Evolutionary conservation across 2,329 filamentous ascomycete genomes (phyloP).

Genomic region (Paecilomyces sp.): DNA sequence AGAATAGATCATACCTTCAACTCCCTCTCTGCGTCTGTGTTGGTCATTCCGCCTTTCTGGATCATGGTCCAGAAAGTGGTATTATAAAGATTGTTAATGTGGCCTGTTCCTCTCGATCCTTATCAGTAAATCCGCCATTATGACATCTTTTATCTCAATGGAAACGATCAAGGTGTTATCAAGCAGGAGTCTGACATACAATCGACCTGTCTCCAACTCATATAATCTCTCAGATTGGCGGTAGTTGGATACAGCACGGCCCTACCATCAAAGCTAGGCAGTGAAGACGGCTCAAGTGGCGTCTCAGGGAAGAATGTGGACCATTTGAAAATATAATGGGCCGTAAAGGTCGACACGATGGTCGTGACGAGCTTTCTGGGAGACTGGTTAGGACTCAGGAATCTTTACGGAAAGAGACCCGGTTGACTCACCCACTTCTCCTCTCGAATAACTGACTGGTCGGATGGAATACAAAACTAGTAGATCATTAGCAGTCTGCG

Average conservation of each 20-base stretch:
- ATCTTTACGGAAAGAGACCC: neutral
- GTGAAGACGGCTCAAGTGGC: slow-evolving; percentile 57
- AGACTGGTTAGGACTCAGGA: neutral
- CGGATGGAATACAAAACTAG: slow-evolving; percentile 83
- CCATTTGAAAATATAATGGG: slow-evolving; percentile 83
- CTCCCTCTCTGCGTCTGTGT: slow-evolving; percentile 71
- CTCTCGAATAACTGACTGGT: slow-evolving; percentile 77
- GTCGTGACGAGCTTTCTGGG: slow-evolving; percentile 84
- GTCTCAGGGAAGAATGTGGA: slow-evolving; percentile 63
- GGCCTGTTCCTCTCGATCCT: slow-evolving; percentile 47
- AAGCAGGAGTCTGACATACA: slow-evolving; percentile 51
- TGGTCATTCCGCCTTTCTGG: slow-evolving; percentile 65
- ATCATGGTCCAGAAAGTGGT: slow-evolving; percentile 93
- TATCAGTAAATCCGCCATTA: slow-evolving; percentile 3
- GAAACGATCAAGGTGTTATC: neutral
- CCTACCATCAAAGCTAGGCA: slow-evolving; percentile 88
- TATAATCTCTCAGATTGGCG: slow-evolving; percentile 80
- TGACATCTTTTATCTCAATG: neutral
- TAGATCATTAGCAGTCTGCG: neutral
- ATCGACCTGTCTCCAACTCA: slow-evolving; percentile 95
- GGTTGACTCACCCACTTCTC: slow-evolving; percentile 57
- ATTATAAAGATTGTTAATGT: slow-evolving; percentile 98
- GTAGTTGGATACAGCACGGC: slow-evolving; percentile 83
- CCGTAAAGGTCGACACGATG: slow-evolving; percentile 86
- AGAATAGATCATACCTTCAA: slow-evolving; percentile 54